Evolutionary conservation across 1,284 basidiomycete species (phyloP), one percentile per base, ranked within the genome.

Genomic region (Pseudozyma tsukubaensis): DNA sequence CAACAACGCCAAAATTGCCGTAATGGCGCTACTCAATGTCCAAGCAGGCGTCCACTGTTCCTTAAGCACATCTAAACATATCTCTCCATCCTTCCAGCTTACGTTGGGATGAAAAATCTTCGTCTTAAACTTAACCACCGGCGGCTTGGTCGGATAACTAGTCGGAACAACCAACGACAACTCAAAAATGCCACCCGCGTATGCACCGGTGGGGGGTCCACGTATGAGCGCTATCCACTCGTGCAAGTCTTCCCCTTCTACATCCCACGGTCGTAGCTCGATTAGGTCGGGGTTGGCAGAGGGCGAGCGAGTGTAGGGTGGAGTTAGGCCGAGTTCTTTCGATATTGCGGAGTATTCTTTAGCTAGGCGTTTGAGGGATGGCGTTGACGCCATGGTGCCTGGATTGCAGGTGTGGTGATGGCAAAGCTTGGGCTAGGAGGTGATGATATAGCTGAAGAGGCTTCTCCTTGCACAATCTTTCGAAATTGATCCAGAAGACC

Each of bases 21-120:
- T 81, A 19, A 77, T 83, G 0, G 80, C 78, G 0, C 74, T 72
- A n/a, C 76, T 72, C 21, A 85, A 56, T 6, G 77, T 78, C 84
- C 84, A 85, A 0, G 84, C 84, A 0, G 84, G 84, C 2, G 82
- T 76, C 84, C 84, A 85, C 45, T 83, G 78, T 1, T 67, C 40
- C 45, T 76, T 61, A 4, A 85, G 78, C 1, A 85, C 64, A 56
- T 85, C 84, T 1, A 85, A 62, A 40, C 84, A 85, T 54, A 85
- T 84, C 50, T 85, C 84, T 29, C 84, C 84, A 3, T 72, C 78
- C 63, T 79, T 78, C 76, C 76, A 83, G 14, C 67, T 34, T 2
- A 84, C 76, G 43, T 84, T 84, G 1, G 83, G 83, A 47, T 84
- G 83, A 48, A 80, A 84, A 44, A 84, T 78, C n/a, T 59, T 50